These are phyloP conservation scores for Tremellales sp. DNA, from an alignment of 1,284 basidiomycete genomes.

Conservation along the genomic window DNA sequence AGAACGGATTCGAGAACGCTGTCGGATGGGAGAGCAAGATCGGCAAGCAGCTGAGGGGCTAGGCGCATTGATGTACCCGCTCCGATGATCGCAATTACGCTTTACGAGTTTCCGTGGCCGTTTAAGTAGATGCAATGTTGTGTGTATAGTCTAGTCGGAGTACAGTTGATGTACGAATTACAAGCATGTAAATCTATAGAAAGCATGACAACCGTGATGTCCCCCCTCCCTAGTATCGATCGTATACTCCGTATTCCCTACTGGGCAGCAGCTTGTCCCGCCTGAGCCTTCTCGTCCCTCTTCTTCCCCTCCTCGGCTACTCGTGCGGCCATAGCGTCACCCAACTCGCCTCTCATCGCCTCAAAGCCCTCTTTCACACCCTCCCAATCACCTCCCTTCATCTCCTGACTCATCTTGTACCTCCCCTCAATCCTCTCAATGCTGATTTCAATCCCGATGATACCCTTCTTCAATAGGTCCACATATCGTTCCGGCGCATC, in stretches of 20 bases:
- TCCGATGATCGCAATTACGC: not conserved
- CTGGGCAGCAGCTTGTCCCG: no score
- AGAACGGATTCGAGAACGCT: slow-evolving; percentile 88
- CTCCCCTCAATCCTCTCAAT: slow-evolving; percentile 46
- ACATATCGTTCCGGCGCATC: slow-evolving; percentile 48
- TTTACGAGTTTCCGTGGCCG: no score
- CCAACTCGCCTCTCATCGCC: slow-evolving; percentile 26
- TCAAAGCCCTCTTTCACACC: slow-evolving; percentile 48
- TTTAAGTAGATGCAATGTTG: not conserved
- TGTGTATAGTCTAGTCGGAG: not conserved
- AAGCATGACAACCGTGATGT: not conserved
- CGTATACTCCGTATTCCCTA: no score
- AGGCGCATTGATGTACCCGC: no score
- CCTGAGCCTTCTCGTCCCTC: not conserved
- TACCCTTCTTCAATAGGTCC: slow-evolving; percentile 46
- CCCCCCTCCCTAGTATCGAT: not conserved
- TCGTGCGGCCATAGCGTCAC: slow-evolving; percentile 35
- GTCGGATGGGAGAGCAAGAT: slow-evolving; percentile 83
- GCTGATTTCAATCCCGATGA: slow-evolving; percentile 48
- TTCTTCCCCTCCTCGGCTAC: slow-evolving; percentile 26
- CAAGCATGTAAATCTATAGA: not conserved
- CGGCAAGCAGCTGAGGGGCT: slow-evolving; percentile 44
- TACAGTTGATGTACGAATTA: no score
- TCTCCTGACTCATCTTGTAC: slow-evolving; percentile 50
- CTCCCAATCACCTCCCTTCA: slow-evolving; percentile 37